These are phyloP conservation scores for Suhomyces tanzawaensis DNA, from an alignment of 805 yeast species.

Conservation along the genomic window DNA sequence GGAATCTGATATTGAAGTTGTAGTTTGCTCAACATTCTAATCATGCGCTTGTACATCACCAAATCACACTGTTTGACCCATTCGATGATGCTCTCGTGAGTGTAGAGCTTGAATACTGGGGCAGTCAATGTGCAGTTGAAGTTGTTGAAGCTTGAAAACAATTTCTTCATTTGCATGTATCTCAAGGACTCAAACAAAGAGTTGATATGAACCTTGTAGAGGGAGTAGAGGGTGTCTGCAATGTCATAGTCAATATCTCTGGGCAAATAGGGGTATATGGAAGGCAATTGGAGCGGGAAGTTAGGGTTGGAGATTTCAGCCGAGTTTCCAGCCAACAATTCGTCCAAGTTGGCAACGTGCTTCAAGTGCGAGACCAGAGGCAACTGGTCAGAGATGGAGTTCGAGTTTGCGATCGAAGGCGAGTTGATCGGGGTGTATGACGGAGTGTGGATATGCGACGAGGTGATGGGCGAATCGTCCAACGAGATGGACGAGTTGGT, in stretches of 20 bases:
- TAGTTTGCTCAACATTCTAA: conserved; percentile 60
- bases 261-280: conserved; percentile 44
- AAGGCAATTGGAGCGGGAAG: conserved; percentile 28
- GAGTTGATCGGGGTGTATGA: conserved; percentile 20
- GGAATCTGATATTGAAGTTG: conserved; percentile 56
- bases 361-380: conserved; percentile 21
- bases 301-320: conserved; percentile 11
- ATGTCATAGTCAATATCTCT: conserved; percentile 51
- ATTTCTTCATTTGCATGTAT: conserved; percentile 61
- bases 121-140: conserved; percentile 58
- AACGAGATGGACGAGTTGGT: conserved; percentile 13
- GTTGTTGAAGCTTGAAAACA: conserved; percentile 51
- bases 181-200: conserved; percentile 63
- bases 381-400: conserved; percentile 14
- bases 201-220: conserved; percentile 64
- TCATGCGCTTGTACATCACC: conserved; percentile 52
- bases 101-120: conserved; percentile 59
- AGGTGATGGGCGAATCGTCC: conserved; percentile 18
- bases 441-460: conserved; percentile 14
- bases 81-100: conserved; percentile 43
- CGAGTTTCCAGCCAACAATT: conserved; percentile 4
- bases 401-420: conserved; percentile 16
- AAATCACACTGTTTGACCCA: conserved; percentile 74
- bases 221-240: conserved; percentile 57
- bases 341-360: conserved; percentile 31